Evolutionary conservation across 2,329 filamentous ascomycete genomes (phyloP).

Genomic region (Dactylellina sp.): DNA sequence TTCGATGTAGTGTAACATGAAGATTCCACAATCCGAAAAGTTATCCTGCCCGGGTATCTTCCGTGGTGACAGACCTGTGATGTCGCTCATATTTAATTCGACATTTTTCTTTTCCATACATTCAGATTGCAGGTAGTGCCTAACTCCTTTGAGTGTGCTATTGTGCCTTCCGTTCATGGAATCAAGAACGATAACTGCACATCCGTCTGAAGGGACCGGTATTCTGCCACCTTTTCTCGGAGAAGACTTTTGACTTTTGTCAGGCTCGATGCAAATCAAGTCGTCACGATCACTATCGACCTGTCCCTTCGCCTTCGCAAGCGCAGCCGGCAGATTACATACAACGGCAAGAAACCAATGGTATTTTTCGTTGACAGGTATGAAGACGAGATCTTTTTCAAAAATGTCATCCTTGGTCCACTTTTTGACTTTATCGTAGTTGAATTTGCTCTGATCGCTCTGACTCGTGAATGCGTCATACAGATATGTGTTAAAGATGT

Average conservation of each 20-base stretch:
- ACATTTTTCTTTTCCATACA: conserved; percentile 23
- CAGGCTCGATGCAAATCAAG: conserved; percentile 18
- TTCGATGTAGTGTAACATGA: conserved; percentile 83
- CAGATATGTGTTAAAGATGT: conserved; percentile 95
- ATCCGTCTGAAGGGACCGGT: conserved; percentile 21
- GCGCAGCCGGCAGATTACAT: conserved; percentile 82
- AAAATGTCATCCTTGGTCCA: conserved; percentile 93
- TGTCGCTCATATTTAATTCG: conserved; percentile 62
- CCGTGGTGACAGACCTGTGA: conserved; percentile 18
- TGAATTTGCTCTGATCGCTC: conserved; percentile 64
- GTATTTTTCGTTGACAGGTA: conserved; percentile 84
- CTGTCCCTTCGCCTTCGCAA: conserved; percentile 22
- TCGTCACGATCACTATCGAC: conserved; percentile 13
- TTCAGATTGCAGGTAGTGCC: conserved; percentile 31
- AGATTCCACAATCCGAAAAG: conserved; percentile 89
- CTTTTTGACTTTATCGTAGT: conserved; percentile 84
- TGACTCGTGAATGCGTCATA: conserved; percentile 76
- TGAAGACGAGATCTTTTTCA: conserved; percentile 85
- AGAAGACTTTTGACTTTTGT: not conserved
- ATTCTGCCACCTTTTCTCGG: conserved; percentile 14
- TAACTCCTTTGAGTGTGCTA: conserved; percentile 25
- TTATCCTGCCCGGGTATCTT: conserved; percentile 81
- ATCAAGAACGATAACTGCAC: conserved; percentile 43
- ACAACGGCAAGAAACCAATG: conserved; percentile 98
- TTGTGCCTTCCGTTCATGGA: conserved; percentile 41